These are phyloP conservation scores for Monascus ruber DNA, from an alignment of 2,329 filamentous ascomycete genomes.

Conservation along the genomic window DNA sequence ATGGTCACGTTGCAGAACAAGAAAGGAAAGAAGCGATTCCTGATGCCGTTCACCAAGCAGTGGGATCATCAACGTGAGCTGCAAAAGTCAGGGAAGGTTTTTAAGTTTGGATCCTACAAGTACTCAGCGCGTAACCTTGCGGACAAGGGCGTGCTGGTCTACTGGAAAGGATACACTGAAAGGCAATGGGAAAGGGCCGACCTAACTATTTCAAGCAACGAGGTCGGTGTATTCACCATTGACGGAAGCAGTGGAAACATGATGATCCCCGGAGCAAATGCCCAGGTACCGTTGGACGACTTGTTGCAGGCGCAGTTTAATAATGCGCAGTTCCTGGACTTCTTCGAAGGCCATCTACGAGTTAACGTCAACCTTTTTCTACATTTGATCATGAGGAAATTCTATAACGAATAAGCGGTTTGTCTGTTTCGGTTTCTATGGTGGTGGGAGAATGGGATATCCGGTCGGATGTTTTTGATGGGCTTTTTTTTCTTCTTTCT, in stretches of 20 bases:
- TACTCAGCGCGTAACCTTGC: constrained; percentile 81
- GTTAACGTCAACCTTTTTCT: constrained; percentile 94
- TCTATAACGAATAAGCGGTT: constrained; percentile 51
- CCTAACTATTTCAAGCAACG: constrained; percentile 85
- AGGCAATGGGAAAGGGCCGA: constrained; percentile 87
- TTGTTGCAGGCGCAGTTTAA: constrained; percentile 95
- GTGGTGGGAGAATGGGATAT: too few relatives aligned
- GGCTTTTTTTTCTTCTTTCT: constrained; percentile 7
- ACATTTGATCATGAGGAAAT: constrained; percentile 98
- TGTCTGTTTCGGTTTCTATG: too few relatives aligned
- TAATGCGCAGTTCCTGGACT: constrained; percentile 87
- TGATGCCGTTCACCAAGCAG: constrained; percentile 94
- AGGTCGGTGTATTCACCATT: constrained; percentile 86
- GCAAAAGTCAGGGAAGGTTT: constrained; percentile 79
- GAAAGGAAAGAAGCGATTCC: constrained; percentile 87
- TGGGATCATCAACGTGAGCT: constrained; percentile 98
- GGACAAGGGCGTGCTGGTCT: constrained; percentile 87
- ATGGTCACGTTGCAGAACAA: constrained; percentile 96
- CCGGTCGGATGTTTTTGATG: constrained; percentile 3
- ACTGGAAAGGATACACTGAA: constrained; percentile 74
- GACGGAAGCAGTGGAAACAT: constrained; percentile 86
- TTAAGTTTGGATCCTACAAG: constrained; percentile 96
- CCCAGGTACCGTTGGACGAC: constrained; percentile 81
- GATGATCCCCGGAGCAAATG: constrained; percentile 89
- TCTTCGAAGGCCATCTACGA: constrained; percentile 78